phyloP scores from a whole-genome alignment of 164 flowering plant genomes.

The Dillenia turbinata region DNA sequence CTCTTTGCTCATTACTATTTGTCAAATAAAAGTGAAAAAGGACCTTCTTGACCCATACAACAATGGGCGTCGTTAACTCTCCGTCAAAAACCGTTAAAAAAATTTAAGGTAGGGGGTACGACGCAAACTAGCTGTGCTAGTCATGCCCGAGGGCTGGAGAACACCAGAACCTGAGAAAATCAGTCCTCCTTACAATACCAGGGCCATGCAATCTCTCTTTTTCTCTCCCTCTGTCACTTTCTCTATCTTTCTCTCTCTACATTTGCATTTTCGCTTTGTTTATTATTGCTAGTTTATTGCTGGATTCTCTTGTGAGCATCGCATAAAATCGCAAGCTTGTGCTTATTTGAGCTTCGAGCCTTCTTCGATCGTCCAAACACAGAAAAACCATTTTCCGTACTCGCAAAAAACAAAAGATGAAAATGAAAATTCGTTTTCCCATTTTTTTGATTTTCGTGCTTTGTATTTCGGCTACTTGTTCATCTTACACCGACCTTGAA shows the following conservation, averaged over 20 bases:
- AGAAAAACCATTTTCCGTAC: not conserved
- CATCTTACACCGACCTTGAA: conserved; percentile 30
- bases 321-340: not conserved
- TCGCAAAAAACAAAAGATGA: not conserved
- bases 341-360: conserved; percentile 1
- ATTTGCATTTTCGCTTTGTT: conserved; percentile 11
- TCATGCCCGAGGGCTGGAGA: too few relatives aligned
- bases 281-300: not conserved
- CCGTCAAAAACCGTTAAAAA: too few relatives aligned
- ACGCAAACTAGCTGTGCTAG: too few relatives aligned
- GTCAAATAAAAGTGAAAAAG: too few relatives aligned
- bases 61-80: too few relatives aligned
- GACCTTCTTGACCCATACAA: too few relatives aligned
- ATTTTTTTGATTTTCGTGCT: not conserved
- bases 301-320: too few relatives aligned
- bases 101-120: too few relatives aligned
- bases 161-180: too few relatives aligned
- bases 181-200: too few relatives aligned
- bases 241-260: not conserved
- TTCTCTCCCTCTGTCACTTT: not conserved
- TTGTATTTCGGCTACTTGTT: conserved; percentile 3
- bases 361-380: not conserved
- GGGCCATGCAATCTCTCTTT: too few relatives aligned
- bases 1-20: too few relatives aligned
- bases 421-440: conserved; percentile 2